A percentile compares a stretch with the other conserved stretches of the same genome.
Evolutionary conservation across 2,329 filamentous ascomycete genomes (phyloP).

Genomic region (Teratosphaeria gauchensis): DNA sequence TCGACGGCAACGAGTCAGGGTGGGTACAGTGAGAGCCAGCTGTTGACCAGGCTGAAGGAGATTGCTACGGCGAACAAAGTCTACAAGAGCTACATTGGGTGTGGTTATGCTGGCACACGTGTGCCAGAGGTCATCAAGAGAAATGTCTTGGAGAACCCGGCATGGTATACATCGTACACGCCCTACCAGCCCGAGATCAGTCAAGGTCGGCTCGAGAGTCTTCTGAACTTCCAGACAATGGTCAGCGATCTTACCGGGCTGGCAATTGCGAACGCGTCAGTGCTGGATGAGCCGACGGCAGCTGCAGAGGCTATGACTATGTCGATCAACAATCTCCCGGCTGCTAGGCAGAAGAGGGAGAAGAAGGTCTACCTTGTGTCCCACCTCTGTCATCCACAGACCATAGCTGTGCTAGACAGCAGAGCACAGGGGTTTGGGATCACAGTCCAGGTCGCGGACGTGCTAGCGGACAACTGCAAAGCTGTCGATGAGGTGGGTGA

Average conservation of each 20-base stretch:
- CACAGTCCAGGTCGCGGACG: conserved; percentile 61
- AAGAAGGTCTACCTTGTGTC: conserved; percentile 81
- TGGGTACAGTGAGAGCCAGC: conserved; percentile 50
- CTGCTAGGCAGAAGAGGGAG: conserved; percentile 59
- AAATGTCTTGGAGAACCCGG: conserved; percentile 85
- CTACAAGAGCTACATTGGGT: conserved; percentile 65
- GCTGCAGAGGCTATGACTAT: conserved; percentile 95
- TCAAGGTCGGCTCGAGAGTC: conserved; percentile 81
- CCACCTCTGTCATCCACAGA: conserved; percentile 73
- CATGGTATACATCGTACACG: conserved; percentile 97
- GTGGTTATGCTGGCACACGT: conserved; percentile 79
- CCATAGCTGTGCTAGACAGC: conserved; percentile 70
- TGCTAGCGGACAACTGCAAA: conserved; percentile 55
- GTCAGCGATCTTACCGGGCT: conserved; percentile 80
- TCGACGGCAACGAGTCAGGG: conserved; percentile 28
- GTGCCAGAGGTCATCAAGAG: conserved; percentile 85
- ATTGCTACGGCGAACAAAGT: conserved; percentile 54
- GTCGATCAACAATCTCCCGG: conserved; percentile 66
- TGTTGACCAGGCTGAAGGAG: conserved; percentile 43
- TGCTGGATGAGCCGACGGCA: conserved; percentile 84
- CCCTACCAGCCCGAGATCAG: conserved; percentile 97
- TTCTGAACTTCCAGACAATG: conserved; percentile 93
- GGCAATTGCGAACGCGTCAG: conserved; percentile 79
- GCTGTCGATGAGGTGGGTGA: conserved; percentile 65
- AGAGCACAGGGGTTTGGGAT: conserved; percentile 89